These are phyloP conservation scores for Tolypocladium tropicale DNA, from an alignment of 2,329 filamentous ascomycete species.

Conservation along the genomic window DNA sequence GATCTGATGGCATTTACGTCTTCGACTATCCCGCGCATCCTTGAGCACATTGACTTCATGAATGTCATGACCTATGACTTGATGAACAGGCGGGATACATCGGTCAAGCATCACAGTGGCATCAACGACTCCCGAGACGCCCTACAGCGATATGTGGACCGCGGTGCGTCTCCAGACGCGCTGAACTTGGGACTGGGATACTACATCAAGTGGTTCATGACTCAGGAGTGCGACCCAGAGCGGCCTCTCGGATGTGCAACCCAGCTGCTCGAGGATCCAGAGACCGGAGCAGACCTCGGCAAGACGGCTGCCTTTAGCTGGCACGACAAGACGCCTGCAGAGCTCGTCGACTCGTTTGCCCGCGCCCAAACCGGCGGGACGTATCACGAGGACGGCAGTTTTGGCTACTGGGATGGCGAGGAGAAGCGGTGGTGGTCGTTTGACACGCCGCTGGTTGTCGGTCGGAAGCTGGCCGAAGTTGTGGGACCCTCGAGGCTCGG, in stretches of 20 bases:
- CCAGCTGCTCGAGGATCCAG: slow-evolving; percentile 44
- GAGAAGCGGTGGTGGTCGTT: slow-evolving; percentile 63
- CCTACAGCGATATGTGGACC: slow-evolving; percentile 48
- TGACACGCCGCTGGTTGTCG: slow-evolving; percentile 53
- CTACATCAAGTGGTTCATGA: slow-evolving; percentile 55
- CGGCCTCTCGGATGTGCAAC: slow-evolving; percentile 44
- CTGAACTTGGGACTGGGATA: slow-evolving; percentile 57
- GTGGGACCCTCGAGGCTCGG: slow-evolving; percentile 47
- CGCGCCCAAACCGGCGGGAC: slow-evolving; percentile 40
- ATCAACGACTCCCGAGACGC: slow-evolving; percentile 42
- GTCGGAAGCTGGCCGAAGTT: slow-evolving; percentile 50
- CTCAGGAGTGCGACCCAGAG: slow-evolving; percentile 28
- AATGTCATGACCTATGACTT: slow-evolving; percentile 63
- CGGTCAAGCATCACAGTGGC: slow-evolving; percentile 56
- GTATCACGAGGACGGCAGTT: slow-evolving; percentile 51
- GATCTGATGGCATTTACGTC: slow-evolving; percentile 60
- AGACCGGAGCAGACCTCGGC: slow-evolving; percentile 46
- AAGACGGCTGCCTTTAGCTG: slow-evolving; percentile 50
- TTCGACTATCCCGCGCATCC: slow-evolving; percentile 47
- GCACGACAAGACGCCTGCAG: slow-evolving; percentile 41
- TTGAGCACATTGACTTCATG: slow-evolving; percentile 50
- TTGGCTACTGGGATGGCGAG: slow-evolving; percentile 55
- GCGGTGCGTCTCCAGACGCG: slow-evolving; percentile 39
- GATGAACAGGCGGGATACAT: slow-evolving; percentile 56
- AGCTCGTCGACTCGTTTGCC: slow-evolving; percentile 46